Percentiles rank a stretch among this genome's conserved stretches.
Evolutionary conservation across 495 filamentous ascomycete genomes (phyloP).

Genomic region (Xylaria intraflava): DNA sequence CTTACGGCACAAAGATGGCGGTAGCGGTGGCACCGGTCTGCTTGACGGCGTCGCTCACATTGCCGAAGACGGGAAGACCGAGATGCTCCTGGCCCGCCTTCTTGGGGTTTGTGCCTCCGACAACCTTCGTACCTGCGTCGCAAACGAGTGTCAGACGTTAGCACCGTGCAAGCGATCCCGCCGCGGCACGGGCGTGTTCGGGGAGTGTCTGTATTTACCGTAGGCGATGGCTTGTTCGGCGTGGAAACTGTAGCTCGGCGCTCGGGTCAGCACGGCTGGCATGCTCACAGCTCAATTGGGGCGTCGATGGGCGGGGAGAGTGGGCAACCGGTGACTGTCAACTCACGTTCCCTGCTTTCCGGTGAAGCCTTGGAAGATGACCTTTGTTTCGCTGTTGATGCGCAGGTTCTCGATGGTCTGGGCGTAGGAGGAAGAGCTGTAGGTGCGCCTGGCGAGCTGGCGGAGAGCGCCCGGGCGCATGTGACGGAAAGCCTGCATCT

Average conservation of each 20-base stretch:
- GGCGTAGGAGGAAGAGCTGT: conserved; percentile 68
- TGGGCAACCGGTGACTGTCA: neutral
- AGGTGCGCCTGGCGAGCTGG: conserved; percentile 52
- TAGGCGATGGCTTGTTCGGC: conserved; percentile 97
- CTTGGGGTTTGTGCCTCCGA: conserved; percentile 97
- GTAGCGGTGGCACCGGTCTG: conserved; percentile 84
- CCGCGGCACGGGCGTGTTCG: neutral
- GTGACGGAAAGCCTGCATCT: conserved; percentile 46
- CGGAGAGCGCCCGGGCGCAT: conserved; percentile 39
- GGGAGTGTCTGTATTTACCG: conserved; percentile 50
- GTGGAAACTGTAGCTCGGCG: conserved; percentile 66
- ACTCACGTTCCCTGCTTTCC: conserved; percentile 98
- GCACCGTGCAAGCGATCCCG: neutral
- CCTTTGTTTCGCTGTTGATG: conserved; percentile 85
- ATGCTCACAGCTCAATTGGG: neutral
- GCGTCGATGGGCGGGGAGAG: neutral
- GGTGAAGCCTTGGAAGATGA: conserved; percentile 96
- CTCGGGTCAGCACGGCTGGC: conserved; percentile 2
- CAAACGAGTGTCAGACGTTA: conserved; percentile 32
- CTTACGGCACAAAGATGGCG: conserved; percentile 95
- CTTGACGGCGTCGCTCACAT: conserved; percentile 82
- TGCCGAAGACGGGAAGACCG: conserved; percentile 87
- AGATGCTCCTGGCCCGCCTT: conserved; percentile 90
- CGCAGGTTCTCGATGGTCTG: conserved; percentile 83
- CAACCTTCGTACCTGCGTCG: conserved; percentile 79